phyloP scores from a whole-genome alignment of 257 asterid species.

The Solanum paucissectum region DNA sequence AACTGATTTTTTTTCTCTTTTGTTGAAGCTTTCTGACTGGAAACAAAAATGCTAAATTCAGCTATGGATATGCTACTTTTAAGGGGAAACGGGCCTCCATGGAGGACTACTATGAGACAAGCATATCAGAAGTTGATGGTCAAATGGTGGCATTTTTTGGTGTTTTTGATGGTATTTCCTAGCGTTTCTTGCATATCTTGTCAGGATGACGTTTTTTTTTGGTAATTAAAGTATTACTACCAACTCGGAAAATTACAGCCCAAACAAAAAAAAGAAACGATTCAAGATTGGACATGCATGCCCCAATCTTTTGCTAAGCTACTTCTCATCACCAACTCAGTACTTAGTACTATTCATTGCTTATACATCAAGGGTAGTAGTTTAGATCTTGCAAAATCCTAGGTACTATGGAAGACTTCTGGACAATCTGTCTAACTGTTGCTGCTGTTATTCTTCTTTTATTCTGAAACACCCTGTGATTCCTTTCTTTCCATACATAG shows the following conservation, averaged over 20 bases:
- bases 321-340: background rate
- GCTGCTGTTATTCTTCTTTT: background rate
- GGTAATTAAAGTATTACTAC: background rate
- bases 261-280: background rate
- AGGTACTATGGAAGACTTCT: background rate
- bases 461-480: background rate
- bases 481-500: background rate
- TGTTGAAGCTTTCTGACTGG: conserved; percentile 38
- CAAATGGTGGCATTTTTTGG: conserved; percentile 77
- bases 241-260: background rate
- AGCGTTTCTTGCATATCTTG: background rate
- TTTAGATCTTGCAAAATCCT: background rate
- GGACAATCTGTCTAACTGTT: background rate
- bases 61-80: conserved; percentile 71
- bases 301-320: background rate
- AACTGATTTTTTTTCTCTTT: background rate
- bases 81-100: conserved; percentile 70
- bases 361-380: background rate
- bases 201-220: background rate
- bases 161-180: conserved; percentile 52
- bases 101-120: conserved; percentile 76
- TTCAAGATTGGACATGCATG: background rate
- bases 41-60: conserved; percentile 35
- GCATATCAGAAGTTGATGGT: conserved; percentile 62
- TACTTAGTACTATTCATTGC: background rate